These are phyloP conservation scores for Pseudocercospora ulei DNA, from an alignment of 2,329 filamentous ascomycete genomes.

Conservation along the genomic window DNA sequence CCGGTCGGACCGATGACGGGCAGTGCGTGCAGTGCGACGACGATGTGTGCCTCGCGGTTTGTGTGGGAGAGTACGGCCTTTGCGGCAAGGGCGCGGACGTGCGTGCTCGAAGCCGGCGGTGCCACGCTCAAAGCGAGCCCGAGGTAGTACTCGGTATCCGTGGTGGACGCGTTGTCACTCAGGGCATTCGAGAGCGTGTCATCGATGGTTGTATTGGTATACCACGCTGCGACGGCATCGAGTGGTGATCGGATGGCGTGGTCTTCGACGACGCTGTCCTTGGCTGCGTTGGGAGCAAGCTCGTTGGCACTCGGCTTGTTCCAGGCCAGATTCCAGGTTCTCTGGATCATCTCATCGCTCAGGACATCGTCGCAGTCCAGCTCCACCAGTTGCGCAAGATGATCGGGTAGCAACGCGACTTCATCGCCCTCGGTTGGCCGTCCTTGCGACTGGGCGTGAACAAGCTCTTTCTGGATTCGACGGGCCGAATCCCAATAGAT, in stretches of 20 bases:
- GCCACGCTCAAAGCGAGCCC: slow-evolving; percentile 62
- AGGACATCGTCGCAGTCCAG: slow-evolving; percentile 75
- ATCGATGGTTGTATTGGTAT: slow-evolving; percentile 65
- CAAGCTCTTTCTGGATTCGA: slow-evolving; percentile 45
- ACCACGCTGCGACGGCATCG: slow-evolving; percentile 87
- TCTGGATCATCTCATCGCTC: slow-evolving; percentile 64
- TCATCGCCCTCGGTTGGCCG: slow-evolving; percentile 37
- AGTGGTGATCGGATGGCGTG: slow-evolving; percentile 74
- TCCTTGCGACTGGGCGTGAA: slow-evolving; percentile 25
- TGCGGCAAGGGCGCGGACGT: slow-evolving; percentile 50
- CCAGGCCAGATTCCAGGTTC: slow-evolving; percentile 82
- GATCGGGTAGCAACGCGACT: slow-evolving; percentile 61
- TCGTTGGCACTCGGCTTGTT: slow-evolving; percentile 65
- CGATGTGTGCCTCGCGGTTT: slow-evolving; percentile 45
- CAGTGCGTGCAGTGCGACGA: slow-evolving; percentile 46
- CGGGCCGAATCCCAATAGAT: slow-evolving; percentile 75
- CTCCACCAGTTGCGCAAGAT: slow-evolving; percentile 65
- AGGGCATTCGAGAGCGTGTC: slow-evolving; percentile 53
- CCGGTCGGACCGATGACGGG: slow-evolving; percentile 33
- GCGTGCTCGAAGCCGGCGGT: slow-evolving; percentile 65
- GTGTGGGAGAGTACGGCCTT: slow-evolving; percentile 50
- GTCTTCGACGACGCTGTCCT: slow-evolving; percentile 78
- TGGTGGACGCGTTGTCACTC: slow-evolving; percentile 40
- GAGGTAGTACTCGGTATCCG: slow-evolving; percentile 46
- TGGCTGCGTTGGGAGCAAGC: slow-evolving; percentile 56